phyloP scores from a whole-genome alignment of 495 filamentous ascomycete species.

The Talaromyces liani region DNA sequence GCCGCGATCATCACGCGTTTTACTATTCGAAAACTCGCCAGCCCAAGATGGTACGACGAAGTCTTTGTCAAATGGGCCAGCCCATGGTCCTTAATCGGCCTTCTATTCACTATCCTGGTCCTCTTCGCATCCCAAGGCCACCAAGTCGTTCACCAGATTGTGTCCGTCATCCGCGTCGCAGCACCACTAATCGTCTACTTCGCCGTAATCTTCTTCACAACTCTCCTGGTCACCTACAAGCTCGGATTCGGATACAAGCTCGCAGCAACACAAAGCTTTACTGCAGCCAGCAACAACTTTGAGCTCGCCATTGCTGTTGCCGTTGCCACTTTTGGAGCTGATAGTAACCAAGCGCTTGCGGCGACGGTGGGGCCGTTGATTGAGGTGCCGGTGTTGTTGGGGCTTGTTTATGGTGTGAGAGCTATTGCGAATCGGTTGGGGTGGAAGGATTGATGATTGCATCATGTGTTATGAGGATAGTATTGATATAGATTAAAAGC shows the following conservation, averaged over 20 bases:
- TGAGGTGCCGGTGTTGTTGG: conserved; percentile 81
- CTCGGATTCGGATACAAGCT: conserved; percentile 70
- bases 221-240: conserved; percentile 47
- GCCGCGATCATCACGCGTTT: conserved; percentile 74
- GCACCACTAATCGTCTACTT: conserved; percentile 82
- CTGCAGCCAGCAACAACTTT: conserved; percentile 93
- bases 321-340: conserved; percentile 71
- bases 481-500: background rate
- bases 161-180: conserved; percentile 70
- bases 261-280: conserved; percentile 78
- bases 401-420: conserved; percentile 70
- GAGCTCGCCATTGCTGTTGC: conserved; percentile 91
- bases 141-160: conserved; percentile 76
- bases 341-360: conserved; percentile 81
- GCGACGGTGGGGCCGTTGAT: conserved; percentile 85
- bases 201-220: conserved; percentile 60
- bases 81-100: conserved; percentile 74
- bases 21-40: conserved; percentile 43
- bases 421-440: conserved; percentile 31
- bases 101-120: conserved; percentile 80
- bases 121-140: conserved; percentile 76
- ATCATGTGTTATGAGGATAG: background rate
- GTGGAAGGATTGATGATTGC: conserved; percentile 44
- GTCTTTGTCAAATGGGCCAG: conserved; percentile 61
- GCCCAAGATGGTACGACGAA: conserved; percentile 55